phyloP scores from a whole-genome alignment of 1,284 basidiomycete species.

The Rhodotorula sp. region DNA sequence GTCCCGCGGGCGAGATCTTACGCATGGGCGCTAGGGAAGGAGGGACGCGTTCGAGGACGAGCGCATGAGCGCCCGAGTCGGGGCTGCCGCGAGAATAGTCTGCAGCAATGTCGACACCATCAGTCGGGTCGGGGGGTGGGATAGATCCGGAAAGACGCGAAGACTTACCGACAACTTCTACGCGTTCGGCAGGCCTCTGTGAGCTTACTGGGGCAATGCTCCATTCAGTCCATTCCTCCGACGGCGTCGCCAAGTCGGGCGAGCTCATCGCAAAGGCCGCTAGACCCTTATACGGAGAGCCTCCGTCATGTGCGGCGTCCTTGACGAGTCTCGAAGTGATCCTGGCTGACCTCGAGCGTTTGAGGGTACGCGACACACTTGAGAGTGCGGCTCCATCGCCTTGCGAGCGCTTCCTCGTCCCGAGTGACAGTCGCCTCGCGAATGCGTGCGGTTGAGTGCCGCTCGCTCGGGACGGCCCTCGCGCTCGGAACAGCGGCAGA shows the following conservation, averaged over 20 bases:
- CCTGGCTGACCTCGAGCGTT: background rate
- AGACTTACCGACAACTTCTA: background rate
- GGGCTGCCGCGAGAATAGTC: background rate
- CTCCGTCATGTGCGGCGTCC: background rate
- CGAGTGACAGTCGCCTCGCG: too few species aligned
- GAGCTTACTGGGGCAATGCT: too few species aligned
- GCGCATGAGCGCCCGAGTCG: background rate
- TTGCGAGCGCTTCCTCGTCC: background rate
- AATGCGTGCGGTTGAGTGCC: background rate
- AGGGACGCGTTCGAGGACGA: background rate
- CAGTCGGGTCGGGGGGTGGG: too few species aligned
- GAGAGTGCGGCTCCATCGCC: background rate
- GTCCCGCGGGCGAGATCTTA: background rate
- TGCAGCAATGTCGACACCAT: too few species aligned
- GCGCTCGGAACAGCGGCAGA: background rate
- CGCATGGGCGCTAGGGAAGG: background rate
- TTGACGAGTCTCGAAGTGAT: background rate
- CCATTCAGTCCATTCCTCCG: constrained; percentile 10
- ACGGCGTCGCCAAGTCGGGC: constrained; percentile 21
- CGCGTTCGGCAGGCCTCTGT: background rate
- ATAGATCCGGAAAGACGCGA: too few species aligned
- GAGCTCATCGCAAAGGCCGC: constrained; percentile 19
- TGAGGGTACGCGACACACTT: background rate
- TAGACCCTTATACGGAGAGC: constrained; percentile 4
- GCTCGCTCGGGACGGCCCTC: background rate